phyloP scores from a whole-genome alignment of 1,139 yeast species.

The Nakaseomyces bracarensis region DNA sequence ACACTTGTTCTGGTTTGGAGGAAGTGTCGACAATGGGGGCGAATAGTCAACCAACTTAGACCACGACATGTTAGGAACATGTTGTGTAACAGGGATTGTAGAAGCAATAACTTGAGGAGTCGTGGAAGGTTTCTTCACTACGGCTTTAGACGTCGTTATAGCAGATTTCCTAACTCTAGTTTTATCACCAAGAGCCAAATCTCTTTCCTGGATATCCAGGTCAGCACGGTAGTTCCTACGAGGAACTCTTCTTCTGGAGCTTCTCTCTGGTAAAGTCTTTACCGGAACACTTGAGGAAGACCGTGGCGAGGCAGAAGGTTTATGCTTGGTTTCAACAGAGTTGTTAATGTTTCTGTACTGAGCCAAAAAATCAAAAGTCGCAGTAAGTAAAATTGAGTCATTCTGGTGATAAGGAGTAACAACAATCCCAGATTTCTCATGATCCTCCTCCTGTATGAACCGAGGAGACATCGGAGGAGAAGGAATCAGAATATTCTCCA shows the following conservation, averaged over 20 bases:
- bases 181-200: background rate
- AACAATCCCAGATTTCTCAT: background rate
- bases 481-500: constrained; percentile 13
- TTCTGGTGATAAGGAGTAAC: background rate
- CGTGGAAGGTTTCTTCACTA: constrained; percentile 3
- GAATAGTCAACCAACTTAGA: constrained; percentile 58
- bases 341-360: constrained; percentile 3
- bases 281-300: background rate
- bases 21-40: constrained; percentile 58
- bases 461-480: constrained; percentile 18
- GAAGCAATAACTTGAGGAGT: constrained; percentile 17
- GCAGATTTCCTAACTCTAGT: background rate
- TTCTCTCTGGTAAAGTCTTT: background rate
- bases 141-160: background rate
- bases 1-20: constrained; percentile 57
- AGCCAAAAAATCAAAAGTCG: constrained; percentile 1
- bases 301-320: background rate
- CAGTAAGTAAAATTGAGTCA: background rate
- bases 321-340: background rate
- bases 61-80: constrained; percentile 44
- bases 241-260: constrained; percentile 3
- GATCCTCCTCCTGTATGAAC: constrained; percentile 1
- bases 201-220: background rate
- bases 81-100: constrained; percentile 20
- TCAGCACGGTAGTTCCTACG: constrained; percentile 1